phyloP scores from a whole-genome alignment of 306 rosid genomes.

The Vigna radiata region DNA sequence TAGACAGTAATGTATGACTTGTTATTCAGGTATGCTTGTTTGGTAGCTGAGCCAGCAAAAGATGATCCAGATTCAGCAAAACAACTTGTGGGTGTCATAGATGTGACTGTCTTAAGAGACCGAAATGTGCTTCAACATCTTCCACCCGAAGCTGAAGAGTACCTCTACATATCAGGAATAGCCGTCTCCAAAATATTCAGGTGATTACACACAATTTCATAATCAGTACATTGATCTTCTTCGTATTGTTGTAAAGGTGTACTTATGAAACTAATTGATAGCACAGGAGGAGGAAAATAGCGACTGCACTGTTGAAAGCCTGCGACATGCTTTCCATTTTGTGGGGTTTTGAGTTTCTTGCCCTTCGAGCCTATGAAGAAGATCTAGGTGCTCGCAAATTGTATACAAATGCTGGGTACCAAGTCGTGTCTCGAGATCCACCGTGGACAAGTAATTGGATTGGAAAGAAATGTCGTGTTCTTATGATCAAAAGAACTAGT shows the following conservation, averaged over 20 bases:
- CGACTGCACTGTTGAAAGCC: conserved; percentile 66
- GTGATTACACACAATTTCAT: conserved; percentile 43
- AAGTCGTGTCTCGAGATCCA: conserved; percentile 72
- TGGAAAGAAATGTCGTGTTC: conserved; percentile 83
- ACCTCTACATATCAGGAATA: conserved; percentile 81
- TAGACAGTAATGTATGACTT: conserved; percentile 13
- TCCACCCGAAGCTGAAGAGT: conserved; percentile 67
- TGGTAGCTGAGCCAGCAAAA: conserved; percentile 72
- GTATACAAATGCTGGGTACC: conserved; percentile 79
- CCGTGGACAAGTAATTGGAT: conserved; percentile 86
- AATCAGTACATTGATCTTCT: neutral
- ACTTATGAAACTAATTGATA: conserved; percentile 2
- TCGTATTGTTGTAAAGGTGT: conserved; percentile 1
- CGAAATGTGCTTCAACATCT: conserved; percentile 59
- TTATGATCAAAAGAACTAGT: conserved; percentile 65
- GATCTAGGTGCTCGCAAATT: conserved; percentile 78
- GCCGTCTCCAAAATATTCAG: conserved; percentile 73
- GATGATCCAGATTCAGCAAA: conserved; percentile 37
- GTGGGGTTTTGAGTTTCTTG: conserved; percentile 81
- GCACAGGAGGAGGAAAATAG: conserved; percentile 82
- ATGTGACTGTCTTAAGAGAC: conserved; percentile 73
- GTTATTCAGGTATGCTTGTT: conserved; percentile 78
- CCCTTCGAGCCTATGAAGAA: conserved; percentile 83
- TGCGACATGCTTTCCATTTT: conserved; percentile 62
- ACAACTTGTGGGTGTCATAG: conserved; percentile 76